Base-by-base conservation (phyloP, 352 stramenopile species). In the Globisporangium paddicum region DNA sequence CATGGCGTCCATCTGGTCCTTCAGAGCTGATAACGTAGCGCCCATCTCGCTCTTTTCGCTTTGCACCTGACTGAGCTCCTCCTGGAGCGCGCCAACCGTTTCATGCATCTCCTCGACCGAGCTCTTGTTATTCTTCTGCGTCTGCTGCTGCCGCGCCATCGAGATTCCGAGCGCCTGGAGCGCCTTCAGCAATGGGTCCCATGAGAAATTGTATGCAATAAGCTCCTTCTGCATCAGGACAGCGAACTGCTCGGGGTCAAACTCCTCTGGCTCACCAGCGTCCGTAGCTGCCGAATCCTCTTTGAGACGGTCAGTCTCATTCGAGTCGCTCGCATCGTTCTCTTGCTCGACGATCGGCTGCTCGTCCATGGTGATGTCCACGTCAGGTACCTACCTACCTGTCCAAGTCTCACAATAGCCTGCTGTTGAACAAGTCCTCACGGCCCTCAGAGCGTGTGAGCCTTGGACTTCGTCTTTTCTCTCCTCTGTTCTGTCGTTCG, bases 191-290 rank as follows among this genome's bases (percentile, higher is more conserved):
- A 94, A 58, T 28, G 84, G 84, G 34, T 88, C 79, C 79, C 83
- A 89, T 49, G 84, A 86, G 25, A 89, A 61, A 23, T 62, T 87
- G 66, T 89, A 90, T 51, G 79, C 64, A 32, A 92, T 84, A 8
- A 94, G 55, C 21, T 89, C 75, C 23, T 79, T 73, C 53, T 88
- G 67, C 53, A 94, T 72, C 51, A 92, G 42, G 9, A 68, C 72
- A 10, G 73, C 74, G 45, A 92, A 92, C 13, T 64, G 19, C n/a
- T 79, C 67, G 37, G 70, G 50, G 46, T 83, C 69, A 23, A 83
- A 80, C 11, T 57, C 60, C n/a, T 53, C 55, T 13, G 61, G 45
- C 35, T 64, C 67, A n/a, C n/a, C n/a, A n/a, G n/a, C 21, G 25
- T 32, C 32, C 16, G n/a, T 18, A 32, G 26, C 19, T 14, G 13